Conservation (phyloP, 2,329 filamentous ascomycete genomes). For the Neophaeococcomyces mojaviensis region DNA sequence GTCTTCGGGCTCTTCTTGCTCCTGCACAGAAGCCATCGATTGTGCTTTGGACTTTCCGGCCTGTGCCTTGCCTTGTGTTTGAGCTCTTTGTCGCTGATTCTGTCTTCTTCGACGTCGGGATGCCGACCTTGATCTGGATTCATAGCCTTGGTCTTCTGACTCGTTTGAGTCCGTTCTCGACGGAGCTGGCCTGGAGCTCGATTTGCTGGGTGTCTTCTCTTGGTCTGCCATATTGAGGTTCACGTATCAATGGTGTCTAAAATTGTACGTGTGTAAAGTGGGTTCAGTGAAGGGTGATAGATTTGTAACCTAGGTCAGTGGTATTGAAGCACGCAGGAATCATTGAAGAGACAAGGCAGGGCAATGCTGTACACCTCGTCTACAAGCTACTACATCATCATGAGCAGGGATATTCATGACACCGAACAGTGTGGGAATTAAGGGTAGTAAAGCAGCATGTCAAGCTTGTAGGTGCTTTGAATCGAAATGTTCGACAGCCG, state of each 20-base stretch:
- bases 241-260: too few relatives aligned
- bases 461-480: not conserved
- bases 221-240: conserved; percentile 16
- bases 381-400: conserved; percentile 12
- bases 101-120: conserved; percentile 22
- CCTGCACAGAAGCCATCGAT: conserved; percentile 20
- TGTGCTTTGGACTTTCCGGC: conserved; percentile 19
- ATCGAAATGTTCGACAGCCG: not conserved
- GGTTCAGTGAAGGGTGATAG: too few relatives aligned
- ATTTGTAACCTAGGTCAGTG: conserved; percentile 7
- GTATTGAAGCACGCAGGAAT: conserved; percentile 3
- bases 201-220: conserved; percentile 18
- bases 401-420: not conserved
- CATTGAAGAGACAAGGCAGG: conserved; percentile 4
- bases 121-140: conserved; percentile 23
- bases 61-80: conserved; percentile 13
- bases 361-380: conserved; percentile 9
- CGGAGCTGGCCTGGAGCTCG: conserved; percentile 14
- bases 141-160: conserved; percentile 21
- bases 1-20: conserved; percentile 17
- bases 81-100: conserved; percentile 20
- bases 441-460: conserved; percentile 5
- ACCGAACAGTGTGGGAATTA: not conserved
- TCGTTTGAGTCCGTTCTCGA: conserved; percentile 19
- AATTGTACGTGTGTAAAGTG: too few relatives aligned